These are phyloP conservation scores for Cnidoscolus chayamansa DNA, from an alignment of 441 rosid genomes.

Conservation along the genomic window DNA sequence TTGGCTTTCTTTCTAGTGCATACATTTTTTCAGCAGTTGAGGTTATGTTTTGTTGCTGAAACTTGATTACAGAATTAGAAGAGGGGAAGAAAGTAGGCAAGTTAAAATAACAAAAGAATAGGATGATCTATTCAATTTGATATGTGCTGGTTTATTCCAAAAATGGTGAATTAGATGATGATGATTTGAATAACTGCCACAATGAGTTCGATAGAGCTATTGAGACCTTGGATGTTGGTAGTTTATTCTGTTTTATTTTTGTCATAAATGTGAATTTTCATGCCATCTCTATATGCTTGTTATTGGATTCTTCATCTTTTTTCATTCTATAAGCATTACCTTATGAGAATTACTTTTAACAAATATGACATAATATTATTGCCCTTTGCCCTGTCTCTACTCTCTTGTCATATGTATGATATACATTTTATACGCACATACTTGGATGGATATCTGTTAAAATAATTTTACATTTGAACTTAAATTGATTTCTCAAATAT, in stretches of 20 bases:
- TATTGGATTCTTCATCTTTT: neutral
- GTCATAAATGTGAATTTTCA: neutral
- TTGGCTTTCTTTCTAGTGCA: constrained; percentile 6
- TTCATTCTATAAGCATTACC: neutral
- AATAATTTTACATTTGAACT: neutral
- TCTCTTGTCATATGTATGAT: neutral
- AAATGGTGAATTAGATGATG: neutral
- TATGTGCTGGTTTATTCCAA: neutral
- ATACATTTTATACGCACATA: neutral
- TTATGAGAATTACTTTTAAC: too few species aligned
- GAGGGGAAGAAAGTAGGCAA: neutral
- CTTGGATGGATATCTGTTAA: neutral
- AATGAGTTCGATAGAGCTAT: neutral
- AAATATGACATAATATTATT: neutral
- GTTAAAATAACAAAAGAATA: neutral
- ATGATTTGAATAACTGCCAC: too few species aligned
- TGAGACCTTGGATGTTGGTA: neutral
- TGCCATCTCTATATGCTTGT: neutral
- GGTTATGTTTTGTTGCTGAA: constrained; percentile 6
- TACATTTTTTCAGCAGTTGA: constrained; percentile 3
- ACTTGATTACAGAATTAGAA: neutral
- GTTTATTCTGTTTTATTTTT: neutral
- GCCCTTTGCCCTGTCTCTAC: neutral
- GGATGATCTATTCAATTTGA: neutral
- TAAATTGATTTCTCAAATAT: neutral